These are phyloP conservation scores for Crucihimalaya himalaica DNA, from an alignment of 345 rosid genomes.

Conservation along the genomic window DNA sequence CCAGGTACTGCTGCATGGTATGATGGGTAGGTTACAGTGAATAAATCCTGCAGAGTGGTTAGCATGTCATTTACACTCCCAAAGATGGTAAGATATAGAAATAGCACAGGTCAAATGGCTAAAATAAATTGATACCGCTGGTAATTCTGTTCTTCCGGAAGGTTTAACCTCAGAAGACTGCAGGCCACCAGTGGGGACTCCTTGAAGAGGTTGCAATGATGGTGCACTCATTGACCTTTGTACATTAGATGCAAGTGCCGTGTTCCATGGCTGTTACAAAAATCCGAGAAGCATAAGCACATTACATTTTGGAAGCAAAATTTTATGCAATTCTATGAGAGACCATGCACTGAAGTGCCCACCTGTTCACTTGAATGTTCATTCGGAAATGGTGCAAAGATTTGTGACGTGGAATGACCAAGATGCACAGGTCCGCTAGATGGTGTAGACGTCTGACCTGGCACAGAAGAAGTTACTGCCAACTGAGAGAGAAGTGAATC, in stretches of 20 bases:
- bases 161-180: slow-evolving; percentile 55
- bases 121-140: slow-evolving; percentile 56
- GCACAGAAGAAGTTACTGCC: slow-evolving; percentile 53
- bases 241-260: slow-evolving; percentile 42
- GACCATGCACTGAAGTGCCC: slow-evolving; percentile 18
- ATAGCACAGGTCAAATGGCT: not conserved
- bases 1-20: slow-evolving; percentile 57
- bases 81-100: not conserved
- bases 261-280: slow-evolving; percentile 62
- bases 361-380: slow-evolving; percentile 70
- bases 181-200: slow-evolving; percentile 37
- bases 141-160: slow-evolving; percentile 70
- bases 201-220: slow-evolving; percentile 50
- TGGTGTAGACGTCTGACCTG: slow-evolving; percentile 50
- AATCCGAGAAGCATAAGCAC: slow-evolving; percentile 10
- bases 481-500: slow-evolving; percentile 85
- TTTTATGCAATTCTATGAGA: slow-evolving; percentile 2
- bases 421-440: slow-evolving; percentile 42
- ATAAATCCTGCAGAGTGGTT: slow-evolving; percentile 69
- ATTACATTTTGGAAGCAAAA: not conserved
- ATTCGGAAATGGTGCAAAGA: slow-evolving; percentile 45
- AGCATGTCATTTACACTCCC: not conserved
- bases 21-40: slow-evolving; percentile 57
- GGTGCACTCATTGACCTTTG: slow-evolving; percentile 50
- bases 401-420: slow-evolving; percentile 49